phyloP scores from a whole-genome alignment of 2,329 filamentous ascomycete genomes.

The Dendryphion nanum region DNA sequence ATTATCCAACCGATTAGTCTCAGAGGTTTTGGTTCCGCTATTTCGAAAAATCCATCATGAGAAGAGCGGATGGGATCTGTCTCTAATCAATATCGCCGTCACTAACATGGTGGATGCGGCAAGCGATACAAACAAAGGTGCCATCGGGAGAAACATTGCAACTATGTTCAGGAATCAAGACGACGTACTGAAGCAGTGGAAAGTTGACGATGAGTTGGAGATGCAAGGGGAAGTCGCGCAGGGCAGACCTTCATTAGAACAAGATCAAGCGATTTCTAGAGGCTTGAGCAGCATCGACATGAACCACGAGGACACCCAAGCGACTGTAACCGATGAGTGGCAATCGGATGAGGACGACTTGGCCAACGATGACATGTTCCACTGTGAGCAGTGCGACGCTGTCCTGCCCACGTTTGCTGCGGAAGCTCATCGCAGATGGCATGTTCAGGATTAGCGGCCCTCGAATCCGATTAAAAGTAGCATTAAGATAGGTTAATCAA shows the following conservation, averaged over 20 bases:
- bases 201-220: constrained; percentile 49
- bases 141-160: constrained; percentile 69
- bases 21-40: constrained; percentile 66
- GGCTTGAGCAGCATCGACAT: too few species aligned
- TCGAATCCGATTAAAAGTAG: too few species aligned
- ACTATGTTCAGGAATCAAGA: constrained; percentile 80
- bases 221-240: constrained; percentile 8
- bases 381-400: constrained; percentile 53
- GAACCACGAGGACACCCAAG: too few species aligned
- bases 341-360: constrained; percentile 36
- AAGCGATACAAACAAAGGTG: constrained; percentile 40
- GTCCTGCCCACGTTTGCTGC: constrained; percentile 59
- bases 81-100: constrained; percentile 81
- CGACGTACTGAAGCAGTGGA: constrained; percentile 66
- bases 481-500: too few species aligned
- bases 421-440: constrained; percentile 56
- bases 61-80: constrained; percentile 72
- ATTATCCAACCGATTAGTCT: constrained; percentile 67
- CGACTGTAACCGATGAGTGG: constrained; percentile 17
- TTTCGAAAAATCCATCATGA: constrained; percentile 73
- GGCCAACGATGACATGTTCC: constrained; percentile 29
- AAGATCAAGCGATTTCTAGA: constrained; percentile 3
- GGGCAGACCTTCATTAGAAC: background rate
- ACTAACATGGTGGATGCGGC: constrained; percentile 70
- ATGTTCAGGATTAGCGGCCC: constrained; percentile 32